Evolutionary conservation across 371 early-diverging fungal species (phyloP).

Genomic region (Thermomucor indicae-seudaticae): DNA sequence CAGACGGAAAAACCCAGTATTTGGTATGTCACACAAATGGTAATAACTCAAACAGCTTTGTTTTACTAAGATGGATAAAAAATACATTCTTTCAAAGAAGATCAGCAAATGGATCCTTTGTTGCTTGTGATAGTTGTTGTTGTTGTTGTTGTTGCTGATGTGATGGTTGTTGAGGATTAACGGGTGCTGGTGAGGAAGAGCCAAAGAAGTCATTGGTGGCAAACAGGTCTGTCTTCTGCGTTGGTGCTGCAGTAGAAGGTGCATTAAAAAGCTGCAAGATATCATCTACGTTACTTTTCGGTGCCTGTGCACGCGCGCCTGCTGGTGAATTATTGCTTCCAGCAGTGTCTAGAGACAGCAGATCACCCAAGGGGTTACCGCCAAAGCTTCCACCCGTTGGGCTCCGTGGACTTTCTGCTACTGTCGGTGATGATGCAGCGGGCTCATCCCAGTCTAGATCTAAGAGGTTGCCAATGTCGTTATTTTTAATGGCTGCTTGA

Average conservation of each 20-base stretch:
- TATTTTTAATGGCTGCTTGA: conserved; percentile 52
- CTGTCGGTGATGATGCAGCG: conserved; percentile 22
- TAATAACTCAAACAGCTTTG: too few species aligned
- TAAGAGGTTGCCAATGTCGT: conserved; percentile 50
- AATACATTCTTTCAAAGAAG: conserved; percentile 9
- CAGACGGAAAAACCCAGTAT: too few species aligned
- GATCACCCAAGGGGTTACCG: conserved; percentile 18
- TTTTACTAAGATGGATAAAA: too few species aligned
- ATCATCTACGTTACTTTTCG: conserved; percentile 24
- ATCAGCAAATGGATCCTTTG: conserved; percentile 22
- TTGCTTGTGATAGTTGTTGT: conserved; percentile 4
- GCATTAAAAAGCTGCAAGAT: conserved; percentile 33
- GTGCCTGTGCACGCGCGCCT: conserved; percentile 3
- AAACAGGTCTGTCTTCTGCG: conserved; percentile 4
- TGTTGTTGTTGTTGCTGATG: conserved; percentile 12
- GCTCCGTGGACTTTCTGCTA: conserved; percentile 12
- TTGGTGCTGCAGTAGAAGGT: conserved; percentile 4
- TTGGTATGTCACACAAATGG: too few species aligned
- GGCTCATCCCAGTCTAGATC: conserved; percentile 51
- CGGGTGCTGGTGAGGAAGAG: conserved; percentile 3
- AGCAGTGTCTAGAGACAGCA: conserved; percentile 27
- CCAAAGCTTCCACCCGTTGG: conserved; percentile 7
- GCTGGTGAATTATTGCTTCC: conserved; percentile 1
- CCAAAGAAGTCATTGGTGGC: conserved; percentile 14
- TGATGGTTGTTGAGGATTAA: conserved; percentile 1